Conservation (phyloP, 345 rosid species). For the Xanthoceras sorbifolium region DNA sequence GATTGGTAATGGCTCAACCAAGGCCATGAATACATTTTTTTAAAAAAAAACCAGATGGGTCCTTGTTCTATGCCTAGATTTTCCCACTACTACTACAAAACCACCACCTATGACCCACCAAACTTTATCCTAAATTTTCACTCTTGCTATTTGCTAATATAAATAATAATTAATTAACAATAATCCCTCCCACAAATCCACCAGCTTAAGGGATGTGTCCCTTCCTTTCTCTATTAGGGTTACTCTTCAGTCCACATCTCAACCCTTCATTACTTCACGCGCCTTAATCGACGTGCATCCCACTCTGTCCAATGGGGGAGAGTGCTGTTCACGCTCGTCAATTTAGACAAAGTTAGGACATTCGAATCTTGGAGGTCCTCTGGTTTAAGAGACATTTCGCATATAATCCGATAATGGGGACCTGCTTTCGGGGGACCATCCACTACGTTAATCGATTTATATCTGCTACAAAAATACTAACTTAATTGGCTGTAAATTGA, state of each 20-base stretch:
- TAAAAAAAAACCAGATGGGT: neutral
- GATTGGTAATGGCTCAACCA: neutral
- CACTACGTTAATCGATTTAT: slow-evolving; percentile 7
- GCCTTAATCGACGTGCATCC: neutral
- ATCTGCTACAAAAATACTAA: neutral
- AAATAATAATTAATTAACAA: neutral
- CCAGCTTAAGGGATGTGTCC: slow-evolving; percentile 31
- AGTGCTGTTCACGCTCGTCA: no score
- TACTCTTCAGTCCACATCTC: no score
- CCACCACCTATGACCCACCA: neutral
- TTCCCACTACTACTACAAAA: neutral
- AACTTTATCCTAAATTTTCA: neutral
- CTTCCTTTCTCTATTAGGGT: no score
- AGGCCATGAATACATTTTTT: neutral
- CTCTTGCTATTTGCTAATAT: no score
- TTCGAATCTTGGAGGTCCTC: slow-evolving; percentile 26
- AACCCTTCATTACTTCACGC: neutral
- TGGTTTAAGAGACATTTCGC: slow-evolving; percentile 35
- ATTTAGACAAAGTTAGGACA: slow-evolving; percentile 38
- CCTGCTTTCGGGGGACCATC: slow-evolving; percentile 31
- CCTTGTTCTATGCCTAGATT: neutral
- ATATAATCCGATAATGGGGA: slow-evolving; percentile 36
- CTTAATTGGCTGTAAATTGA: neutral
- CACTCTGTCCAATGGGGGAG: neutral
- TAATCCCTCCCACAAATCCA: slow-evolving; percentile 16